Base-by-base conservation (phyloP, 495 filamentous ascomycete species). In the Cercophora newfieldiana region DNA sequence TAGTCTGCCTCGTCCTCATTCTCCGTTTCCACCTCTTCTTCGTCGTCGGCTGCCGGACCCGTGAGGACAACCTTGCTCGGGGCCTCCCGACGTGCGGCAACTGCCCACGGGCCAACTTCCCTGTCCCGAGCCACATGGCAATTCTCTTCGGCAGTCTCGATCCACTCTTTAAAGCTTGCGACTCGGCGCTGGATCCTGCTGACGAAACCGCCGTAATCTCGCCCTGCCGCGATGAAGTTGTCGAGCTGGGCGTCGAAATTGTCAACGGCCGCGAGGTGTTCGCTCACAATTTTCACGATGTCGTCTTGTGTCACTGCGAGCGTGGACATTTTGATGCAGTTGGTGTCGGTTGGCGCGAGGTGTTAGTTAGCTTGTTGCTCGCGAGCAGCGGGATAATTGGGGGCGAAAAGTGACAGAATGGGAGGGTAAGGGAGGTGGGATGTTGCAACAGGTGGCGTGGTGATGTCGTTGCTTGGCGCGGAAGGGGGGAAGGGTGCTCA, bases 1-100 rank as follows among this genome's bases (percentile, higher is more conserved):
- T 49, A 59, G 16, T 60, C 22, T 3, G 26, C 50, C 12, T 68
- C 64, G 7, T 31, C n/a, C 24, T 65, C 22, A 12, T 71, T 61
- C 28, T 64, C 61, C 1, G 69, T 30, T 1, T 19, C 6, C 1
- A 71, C 61, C 18, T 62, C 61, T 19, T 65, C 31, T 3, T 59
- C 18, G 3, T 61, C 56, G 10, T 21, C 26, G 1, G 6, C 22
- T n/a, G 55, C 66, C 18, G 66, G 69, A 0, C 63, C 61, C 4
- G 33, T 58, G 7, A 71, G 63, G 5, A 48, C 25, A 18, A 71
- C 0, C 1, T 37, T 10, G 24, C 19, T 16, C 28, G 47, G 8
- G 21, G 12, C 7, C 50, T 10, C 16, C 3, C 3, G 26, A 12
- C 29, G 55, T 0, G 29, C 55, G 10, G 14, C 55, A 18, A 58